Evolutionary conservation across 2,329 filamentous ascomycete genomes (phyloP).

Genomic region (Beauveria sp.): DNA sequence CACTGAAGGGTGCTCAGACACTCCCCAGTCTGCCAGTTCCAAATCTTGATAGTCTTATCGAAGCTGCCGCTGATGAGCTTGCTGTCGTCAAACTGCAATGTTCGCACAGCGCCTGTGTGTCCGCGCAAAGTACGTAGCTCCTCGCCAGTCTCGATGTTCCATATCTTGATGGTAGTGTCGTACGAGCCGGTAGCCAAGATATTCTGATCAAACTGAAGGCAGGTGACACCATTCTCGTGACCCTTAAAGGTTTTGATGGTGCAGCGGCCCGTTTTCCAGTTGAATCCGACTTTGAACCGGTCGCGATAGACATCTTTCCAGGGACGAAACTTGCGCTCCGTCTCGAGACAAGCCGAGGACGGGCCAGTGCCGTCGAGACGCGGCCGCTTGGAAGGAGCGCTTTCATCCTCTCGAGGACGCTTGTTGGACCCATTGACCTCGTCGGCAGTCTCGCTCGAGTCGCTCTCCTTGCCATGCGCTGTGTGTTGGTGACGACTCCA

Average conservation of each 20-base stretch:
- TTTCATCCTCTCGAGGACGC: conserved; percentile 24
- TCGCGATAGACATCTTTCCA: conserved; percentile 99
- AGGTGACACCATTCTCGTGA: conserved; percentile 65
- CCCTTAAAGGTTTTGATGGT: conserved; percentile 77
- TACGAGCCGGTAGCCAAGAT: conserved; percentile 92
- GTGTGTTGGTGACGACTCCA: conserved; percentile 80
- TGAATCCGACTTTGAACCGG: conserved; percentile 88
- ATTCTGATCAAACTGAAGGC: conserved; percentile 65
- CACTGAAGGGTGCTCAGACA: conserved; percentile 74
- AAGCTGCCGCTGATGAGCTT: conserved; percentile 87
- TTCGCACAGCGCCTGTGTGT: conserved; percentile 75
- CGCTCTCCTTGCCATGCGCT: conserved; percentile 26
- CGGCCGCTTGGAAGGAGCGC: conserved; percentile 26
- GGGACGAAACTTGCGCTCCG: conserved; percentile 48
- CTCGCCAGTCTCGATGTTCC: conserved; percentile 84
- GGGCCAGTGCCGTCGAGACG: conserved; percentile 20
- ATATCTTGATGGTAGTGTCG: conserved; percentile 90
- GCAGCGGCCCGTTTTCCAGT: conserved; percentile 94
- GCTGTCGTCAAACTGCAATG: conserved; percentile 85
- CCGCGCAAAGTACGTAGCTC: conserved; percentile 78
- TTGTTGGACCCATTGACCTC: conserved; percentile 28
- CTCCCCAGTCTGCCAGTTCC: conserved; percentile 92
- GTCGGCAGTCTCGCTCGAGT: conserved; percentile 17
- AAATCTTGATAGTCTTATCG: conserved; percentile 81
- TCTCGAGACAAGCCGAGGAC: conserved; percentile 28